Conservation (phyloP, 208 protist genomes). For the Tritrichomonas musculus region DNA sequence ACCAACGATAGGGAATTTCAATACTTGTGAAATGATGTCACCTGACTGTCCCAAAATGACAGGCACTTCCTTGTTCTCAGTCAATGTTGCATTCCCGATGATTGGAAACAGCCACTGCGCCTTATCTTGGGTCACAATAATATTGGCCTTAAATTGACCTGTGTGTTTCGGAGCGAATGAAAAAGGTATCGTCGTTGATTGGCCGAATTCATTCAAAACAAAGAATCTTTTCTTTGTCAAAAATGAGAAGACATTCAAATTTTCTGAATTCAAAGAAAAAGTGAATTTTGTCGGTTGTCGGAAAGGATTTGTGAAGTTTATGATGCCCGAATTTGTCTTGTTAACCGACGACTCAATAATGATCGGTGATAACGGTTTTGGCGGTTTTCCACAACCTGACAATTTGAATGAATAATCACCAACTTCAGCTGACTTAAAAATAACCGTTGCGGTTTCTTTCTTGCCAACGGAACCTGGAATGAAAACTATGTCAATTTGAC, state of each 20-base stretch:
- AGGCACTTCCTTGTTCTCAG: neutral
- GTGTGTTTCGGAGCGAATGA: neutral
- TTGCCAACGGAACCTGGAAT: neutral
- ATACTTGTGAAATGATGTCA: neutral
- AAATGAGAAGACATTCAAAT: neutral
- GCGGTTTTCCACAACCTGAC: neutral
- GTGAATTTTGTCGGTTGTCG: neutral
- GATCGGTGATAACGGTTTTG: neutral
- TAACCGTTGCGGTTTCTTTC: neutral
- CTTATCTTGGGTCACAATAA: neutral
- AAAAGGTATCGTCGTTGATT: neutral
- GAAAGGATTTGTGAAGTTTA: constrained; percentile 4
- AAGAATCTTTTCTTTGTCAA: neutral
- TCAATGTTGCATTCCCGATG: neutral
- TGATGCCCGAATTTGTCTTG: neutral
- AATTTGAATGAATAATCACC: neutral
- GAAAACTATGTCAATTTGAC: neutral
- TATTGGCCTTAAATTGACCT: neutral
- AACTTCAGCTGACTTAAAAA: neutral
- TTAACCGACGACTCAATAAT: neutral
- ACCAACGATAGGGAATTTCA: neutral
- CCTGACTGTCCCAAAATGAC: neutral
- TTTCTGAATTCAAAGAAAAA: neutral
- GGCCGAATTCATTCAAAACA: neutral
- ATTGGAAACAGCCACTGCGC: neutral